Evolutionary conservation across 2,329 filamentous ascomycete genomes (phyloP), one percentile per base, ranked within the genome.

Genomic region (Thelonectria blattea): DNA sequence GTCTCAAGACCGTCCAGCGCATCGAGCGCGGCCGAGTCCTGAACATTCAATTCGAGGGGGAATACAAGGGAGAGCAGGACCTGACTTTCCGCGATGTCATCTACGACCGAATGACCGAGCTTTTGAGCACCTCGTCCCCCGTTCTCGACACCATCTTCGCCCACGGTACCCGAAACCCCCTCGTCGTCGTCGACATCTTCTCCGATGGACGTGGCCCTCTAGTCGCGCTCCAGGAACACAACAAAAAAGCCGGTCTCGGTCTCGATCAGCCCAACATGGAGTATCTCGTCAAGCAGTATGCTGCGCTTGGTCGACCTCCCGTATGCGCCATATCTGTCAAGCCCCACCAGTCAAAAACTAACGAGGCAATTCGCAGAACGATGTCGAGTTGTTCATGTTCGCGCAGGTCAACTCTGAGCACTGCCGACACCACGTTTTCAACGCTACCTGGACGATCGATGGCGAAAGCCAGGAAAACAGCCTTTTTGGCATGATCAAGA

Each of bases 391-490:
- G 20, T 98, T 98, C 83, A 98, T 98, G 95, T 99, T 98, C 76
- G 94, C 94, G 15, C 95, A 99, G 79, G 94, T 99, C 75, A 98
- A 98, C 81, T 98, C 94, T 3, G 95, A 99, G 82, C 94, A 98
- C 78, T 97, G 83, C 67, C 81, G 83, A 22, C 83, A 85, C 75
- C 96, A 97, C 81, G 91, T 96, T 70, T 99, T 99, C 85, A 99
- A 99, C 76, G 93, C 95, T 27, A 89, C 88, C 60, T 99, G 95
- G 92, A 95, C 89, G 15, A 96, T 99, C 70, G 93, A 99, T 74
- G 93, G 93, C 53, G 83, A 90, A 67, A 80, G 83, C 65, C 95
- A 93, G 83, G 84, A 86, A 47, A 85, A 90, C 73, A 94, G 90
- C 66, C 83, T 99, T 8, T 99, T 99, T 73, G 88, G 88, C 37